Evolutionary conservation across 2,329 filamentous ascomycete species (phyloP).

Genomic region (Leptographium galeiforme): DNA sequence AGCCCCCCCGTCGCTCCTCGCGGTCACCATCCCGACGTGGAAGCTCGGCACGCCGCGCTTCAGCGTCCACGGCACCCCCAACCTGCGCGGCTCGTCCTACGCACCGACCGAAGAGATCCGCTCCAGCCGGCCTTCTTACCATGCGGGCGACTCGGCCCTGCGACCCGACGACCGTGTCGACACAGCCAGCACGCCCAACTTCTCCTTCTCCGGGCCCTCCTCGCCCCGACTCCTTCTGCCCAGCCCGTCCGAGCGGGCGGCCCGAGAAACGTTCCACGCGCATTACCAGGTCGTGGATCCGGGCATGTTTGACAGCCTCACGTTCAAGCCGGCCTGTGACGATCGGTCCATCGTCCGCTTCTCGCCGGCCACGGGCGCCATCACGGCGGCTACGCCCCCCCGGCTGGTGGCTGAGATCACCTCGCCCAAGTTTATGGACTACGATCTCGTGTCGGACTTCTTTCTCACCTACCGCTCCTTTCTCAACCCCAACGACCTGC

Average conservation of each 20-base stretch:
- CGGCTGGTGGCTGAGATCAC: conserved; percentile 93
- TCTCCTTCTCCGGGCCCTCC: not conserved
- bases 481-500: conserved; percentile 59
- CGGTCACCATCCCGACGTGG: conserved; percentile 73
- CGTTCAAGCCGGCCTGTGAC: conserved; percentile 65
- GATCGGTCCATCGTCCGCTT: conserved; percentile 74
- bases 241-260: conserved; percentile 7
- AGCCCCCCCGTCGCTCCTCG: conserved; percentile 32
- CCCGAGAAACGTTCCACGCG: conserved; percentile 28
- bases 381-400: conserved; percentile 79
- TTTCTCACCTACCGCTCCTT: conserved; percentile 92
- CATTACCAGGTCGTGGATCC: conserved; percentile 47
- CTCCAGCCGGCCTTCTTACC: conserved; percentile 37
- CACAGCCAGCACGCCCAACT: not conserved
- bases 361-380: conserved; percentile 53
- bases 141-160: conserved; percentile 23
- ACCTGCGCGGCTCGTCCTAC: conserved; percentile 70
- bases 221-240: not conserved
- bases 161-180: conserved; percentile 12
- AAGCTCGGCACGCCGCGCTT: conserved; percentile 72
- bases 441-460: conserved; percentile 93
- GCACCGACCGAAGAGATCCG: conserved; percentile 60
- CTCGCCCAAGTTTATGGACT: conserved; percentile 88
- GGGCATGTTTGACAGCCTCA: conserved; percentile 69
- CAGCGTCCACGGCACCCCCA: conserved; percentile 59